Percentiles rank a stretch among this genome's conserved stretches.
phyloP scores from a whole-genome alignment of 148 eudicot genomes.

The Amaranthus cruentus region DNA sequence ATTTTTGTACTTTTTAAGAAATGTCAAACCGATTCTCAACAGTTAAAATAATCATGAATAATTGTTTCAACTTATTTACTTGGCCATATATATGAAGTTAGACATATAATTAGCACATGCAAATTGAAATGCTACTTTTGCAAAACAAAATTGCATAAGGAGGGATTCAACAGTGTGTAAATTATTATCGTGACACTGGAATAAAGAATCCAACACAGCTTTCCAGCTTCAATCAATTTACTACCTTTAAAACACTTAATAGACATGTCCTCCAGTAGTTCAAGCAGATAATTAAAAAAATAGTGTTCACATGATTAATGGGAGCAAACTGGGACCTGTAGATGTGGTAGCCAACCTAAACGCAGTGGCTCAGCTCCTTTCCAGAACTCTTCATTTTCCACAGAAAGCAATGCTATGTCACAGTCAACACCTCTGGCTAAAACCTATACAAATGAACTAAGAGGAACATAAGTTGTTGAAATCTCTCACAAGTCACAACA shows the following conservation, averaged over 20 bases:
- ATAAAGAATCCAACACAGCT: not conserved
- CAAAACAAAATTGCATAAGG: too few species aligned
- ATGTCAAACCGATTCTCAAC: too few species aligned
- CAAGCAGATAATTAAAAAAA: not conserved
- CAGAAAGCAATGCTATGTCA: constrained; percentile 88
- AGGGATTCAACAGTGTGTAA: too few species aligned
- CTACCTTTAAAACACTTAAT: not conserved
- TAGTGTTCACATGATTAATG: not conserved
- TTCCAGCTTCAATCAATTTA: not conserved
- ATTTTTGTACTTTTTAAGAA: too few species aligned
- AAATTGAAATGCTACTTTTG: too few species aligned
- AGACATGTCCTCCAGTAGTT: not conserved
- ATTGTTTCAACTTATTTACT: too few species aligned
- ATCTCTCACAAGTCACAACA: not conserved
- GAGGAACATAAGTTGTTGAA: constrained; percentile 20
- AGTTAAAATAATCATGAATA: too few species aligned
- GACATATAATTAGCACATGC: too few species aligned
- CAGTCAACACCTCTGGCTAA: constrained; percentile 93
- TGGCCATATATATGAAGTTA: too few species aligned
- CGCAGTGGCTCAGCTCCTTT: constrained; percentile 73
- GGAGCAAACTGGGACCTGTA: constrained; percentile 52
- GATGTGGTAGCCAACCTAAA: constrained; percentile 74
- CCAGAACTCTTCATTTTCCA: constrained; percentile 89
- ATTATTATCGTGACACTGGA: not conserved
- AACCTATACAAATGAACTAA: constrained; percentile 52